Evolutionary conservation across 2,329 filamentous ascomycete species (phyloP), one percentile per base, ranked within the genome.

Genomic region (Salinomyces thailandicus): DNA sequence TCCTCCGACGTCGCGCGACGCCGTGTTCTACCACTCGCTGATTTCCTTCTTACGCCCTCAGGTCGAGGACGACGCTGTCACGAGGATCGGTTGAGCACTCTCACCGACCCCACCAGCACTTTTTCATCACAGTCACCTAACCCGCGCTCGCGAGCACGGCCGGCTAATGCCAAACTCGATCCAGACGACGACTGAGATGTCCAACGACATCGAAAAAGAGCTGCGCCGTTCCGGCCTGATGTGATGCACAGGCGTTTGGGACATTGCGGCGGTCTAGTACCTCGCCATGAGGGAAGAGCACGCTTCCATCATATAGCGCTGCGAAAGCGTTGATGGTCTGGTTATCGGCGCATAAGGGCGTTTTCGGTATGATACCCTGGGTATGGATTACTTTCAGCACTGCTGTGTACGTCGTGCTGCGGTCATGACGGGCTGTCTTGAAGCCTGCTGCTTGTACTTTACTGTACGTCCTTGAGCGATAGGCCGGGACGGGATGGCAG

Each of bases 51-150:
- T 33, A 26, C 44, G 31, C 33, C 39, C 24, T 28, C 50, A 62
- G 59, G 54, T 60, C 46, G 59, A 62, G 49, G 59, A 62, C 43
- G 59, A 62, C 41, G 54, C 51, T 47, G 51, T 62, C 37, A 62
- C 59, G 33, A 89, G 84, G 67, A 84, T 93, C 67, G 86, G 54
- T 44, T 58, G 53, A 58, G 41, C 39, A 33, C 16, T 31, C 17
- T 33, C 32, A 36, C 26, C 29, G 32, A 33, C 38, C 37, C 37
- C 41, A 31, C 42, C 39, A 41, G 34, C 41, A 37, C 34, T 39
- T 32, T 30, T 30, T 27, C 22, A 18, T 18, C 20, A 33, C 27
- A 27, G 5, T 18, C 6, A 24, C 26, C 16, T 11, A 5, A 7
- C 27, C 9, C 27, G 15, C 27, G 7, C 20, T 24, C 20, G n/a